A percentile compares a stretch with the other conserved stretches of the same genome.
phyloP scores from a whole-genome alignment of 805 yeast species.

The Ogataea glucozyma region DNA sequence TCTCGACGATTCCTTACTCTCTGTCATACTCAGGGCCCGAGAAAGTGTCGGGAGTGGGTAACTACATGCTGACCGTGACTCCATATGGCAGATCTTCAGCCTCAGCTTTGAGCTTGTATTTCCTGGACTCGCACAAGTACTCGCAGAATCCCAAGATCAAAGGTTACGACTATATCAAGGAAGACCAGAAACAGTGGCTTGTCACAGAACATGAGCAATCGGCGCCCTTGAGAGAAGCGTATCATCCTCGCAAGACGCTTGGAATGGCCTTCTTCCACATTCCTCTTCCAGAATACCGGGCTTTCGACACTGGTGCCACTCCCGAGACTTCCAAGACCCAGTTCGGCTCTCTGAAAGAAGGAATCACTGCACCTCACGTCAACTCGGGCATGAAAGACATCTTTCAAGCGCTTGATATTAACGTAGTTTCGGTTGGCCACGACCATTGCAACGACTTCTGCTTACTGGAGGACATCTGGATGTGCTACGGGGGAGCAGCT shows the following conservation, averaged over 20 bases:
- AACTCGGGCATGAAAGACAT: conserved; percentile 66
- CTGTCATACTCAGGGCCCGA: conserved; percentile 62
- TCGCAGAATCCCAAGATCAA: conserved; percentile 65
- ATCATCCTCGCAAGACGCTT: conserved; percentile 43
- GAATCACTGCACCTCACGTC: conserved; percentile 72
- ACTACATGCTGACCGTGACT: conserved; percentile 60
- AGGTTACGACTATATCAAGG: conserved; percentile 83
- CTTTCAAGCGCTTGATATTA: conserved; percentile 66
- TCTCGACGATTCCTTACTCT: conserved; percentile 65
- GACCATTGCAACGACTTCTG: conserved; percentile 96
- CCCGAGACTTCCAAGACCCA: conserved; percentile 32
- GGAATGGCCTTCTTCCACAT: conserved; percentile 94
- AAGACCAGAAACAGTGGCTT: conserved; percentile 27
- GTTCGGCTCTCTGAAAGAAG: conserved; percentile 72
- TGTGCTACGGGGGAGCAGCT: conserved; percentile 91
- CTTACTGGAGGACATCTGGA: conserved; percentile 64
- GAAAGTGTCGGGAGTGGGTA: conserved; percentile 79
- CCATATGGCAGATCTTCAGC: conserved; percentile 37
- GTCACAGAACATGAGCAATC: conserved; percentile 8
- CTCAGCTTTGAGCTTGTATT: conserved; percentile 61
- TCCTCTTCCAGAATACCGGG: conserved; percentile 82
- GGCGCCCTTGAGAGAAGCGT: conserved; percentile 9
- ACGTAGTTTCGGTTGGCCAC: conserved; percentile 83
- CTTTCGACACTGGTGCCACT: conserved; percentile 32
- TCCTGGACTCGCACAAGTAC: conserved; percentile 83